Percentiles rank a stretch among this genome's conserved stretches.
These are phyloP conservation scores for Sporothrix pallida DNA, from an alignment of 2,329 filamentous ascomycete species.

Conservation along the genomic window DNA sequence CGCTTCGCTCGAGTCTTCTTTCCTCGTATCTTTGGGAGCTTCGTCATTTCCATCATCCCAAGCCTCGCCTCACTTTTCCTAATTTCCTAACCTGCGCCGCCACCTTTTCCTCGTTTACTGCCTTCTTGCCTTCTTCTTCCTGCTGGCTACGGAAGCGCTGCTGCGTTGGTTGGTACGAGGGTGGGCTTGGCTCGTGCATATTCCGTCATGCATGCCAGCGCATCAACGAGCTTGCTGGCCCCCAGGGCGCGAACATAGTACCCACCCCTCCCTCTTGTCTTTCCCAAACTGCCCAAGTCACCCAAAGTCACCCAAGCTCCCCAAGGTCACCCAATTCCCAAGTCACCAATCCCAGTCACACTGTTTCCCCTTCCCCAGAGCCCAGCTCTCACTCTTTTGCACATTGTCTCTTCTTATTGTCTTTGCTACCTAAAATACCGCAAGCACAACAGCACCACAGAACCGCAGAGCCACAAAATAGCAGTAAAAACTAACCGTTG, in stretches of 20 bases:
- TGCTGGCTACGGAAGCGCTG: conserved; percentile 38
- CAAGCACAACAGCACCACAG: conserved; percentile 41
- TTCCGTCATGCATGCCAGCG: conserved; percentile 59
- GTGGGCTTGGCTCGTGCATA: conserved; percentile 58
- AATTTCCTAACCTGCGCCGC: neutral
- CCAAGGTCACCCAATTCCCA: conserved; percentile 7
- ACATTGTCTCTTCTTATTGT: neutral
- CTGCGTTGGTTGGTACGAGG: conserved; percentile 53
- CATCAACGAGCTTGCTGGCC: conserved; percentile 41
- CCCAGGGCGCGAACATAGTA: conserved; percentile 46
- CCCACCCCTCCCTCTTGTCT: conserved; percentile 42
- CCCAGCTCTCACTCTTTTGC: conserved; percentile 41
- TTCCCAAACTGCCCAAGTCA: neutral
- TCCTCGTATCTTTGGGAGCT: too few species aligned
- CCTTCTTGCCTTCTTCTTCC: neutral
- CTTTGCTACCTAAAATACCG: conserved; percentile 47
- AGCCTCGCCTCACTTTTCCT: neutral
- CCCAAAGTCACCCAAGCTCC: too few species aligned
- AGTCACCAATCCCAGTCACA: conserved; percentile 41
- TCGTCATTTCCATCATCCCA: neutral
- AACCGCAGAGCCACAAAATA: neutral
- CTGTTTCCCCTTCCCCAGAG: conserved; percentile 36
- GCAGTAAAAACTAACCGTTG: conserved; percentile 37
- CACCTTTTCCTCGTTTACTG: neutral
- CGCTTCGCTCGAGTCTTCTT: too few species aligned